phyloP scores from a whole-genome alignment of 768 basidiomycete species.

The Udeniomyces megalosporus region DNA sequence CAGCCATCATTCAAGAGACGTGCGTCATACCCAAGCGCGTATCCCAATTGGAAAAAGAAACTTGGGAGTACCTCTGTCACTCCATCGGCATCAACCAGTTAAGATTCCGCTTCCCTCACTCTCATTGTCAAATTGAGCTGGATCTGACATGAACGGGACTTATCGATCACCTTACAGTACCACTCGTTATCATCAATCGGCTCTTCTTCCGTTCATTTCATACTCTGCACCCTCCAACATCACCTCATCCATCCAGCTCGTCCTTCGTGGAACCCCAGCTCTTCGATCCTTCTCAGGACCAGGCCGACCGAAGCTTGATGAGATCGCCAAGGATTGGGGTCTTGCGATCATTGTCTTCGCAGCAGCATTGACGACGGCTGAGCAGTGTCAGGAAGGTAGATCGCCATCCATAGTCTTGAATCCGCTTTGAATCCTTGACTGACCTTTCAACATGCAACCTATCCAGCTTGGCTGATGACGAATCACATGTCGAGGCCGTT shows the following conservation, averaged over 20 bases:
- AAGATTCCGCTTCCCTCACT: not conserved
- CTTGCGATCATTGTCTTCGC: not conserved
- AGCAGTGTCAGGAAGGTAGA: not conserved
- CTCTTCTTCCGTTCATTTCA: not conserved
- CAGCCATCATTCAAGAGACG: not conserved
- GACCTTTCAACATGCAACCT: too few relatives aligned
- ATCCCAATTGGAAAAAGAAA: not conserved
- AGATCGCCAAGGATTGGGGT: not conserved
- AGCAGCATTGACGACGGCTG: not conserved
- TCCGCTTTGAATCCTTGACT: too few relatives aligned
- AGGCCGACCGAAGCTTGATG: too few relatives aligned
- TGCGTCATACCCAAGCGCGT: not conserved
- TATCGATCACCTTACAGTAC: not conserved
- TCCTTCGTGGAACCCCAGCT: not conserved
- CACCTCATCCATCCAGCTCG: not conserved
- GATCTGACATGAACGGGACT: too few relatives aligned
- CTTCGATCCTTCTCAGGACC: not conserved
- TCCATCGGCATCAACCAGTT: too few relatives aligned
- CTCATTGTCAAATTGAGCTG: not conserved
- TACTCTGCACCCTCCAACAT: not conserved
- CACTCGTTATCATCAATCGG: not conserved
- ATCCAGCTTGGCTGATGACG: too few relatives aligned
- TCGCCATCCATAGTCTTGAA: too few relatives aligned
- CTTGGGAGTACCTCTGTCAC: not conserved
- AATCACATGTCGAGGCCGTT: not conserved